A percentile compares a stretch with the other conserved stretches of the same genome.
phyloP scores from a whole-genome alignment of 1,284 basidiomycete genomes.

The Trametes sp. region DNA sequence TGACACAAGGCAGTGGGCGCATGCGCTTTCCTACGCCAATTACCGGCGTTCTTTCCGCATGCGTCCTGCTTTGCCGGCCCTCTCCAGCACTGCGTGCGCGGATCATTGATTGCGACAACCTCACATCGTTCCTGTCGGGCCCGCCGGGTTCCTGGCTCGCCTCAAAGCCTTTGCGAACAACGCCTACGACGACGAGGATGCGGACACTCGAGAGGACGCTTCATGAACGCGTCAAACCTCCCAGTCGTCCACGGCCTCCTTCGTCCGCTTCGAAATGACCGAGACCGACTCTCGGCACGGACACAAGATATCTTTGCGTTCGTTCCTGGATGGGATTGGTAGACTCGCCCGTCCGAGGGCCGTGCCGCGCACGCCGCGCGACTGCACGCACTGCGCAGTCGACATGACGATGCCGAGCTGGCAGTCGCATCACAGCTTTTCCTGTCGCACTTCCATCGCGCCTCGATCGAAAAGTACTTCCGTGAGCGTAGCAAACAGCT shows the following conservation, averaged over 20 bases:
- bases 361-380: neutral
- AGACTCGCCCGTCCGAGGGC: neutral
- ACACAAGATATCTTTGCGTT: neutral
- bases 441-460: neutral
- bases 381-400: constrained; percentile 4
- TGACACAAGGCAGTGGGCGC: neutral
- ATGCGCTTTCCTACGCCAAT: neutral
- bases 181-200: neutral
- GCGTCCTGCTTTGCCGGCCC: neutral
- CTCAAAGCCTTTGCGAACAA: neutral
- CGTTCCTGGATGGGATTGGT: neutral
- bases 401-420: constrained; percentile 17
- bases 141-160: neutral
- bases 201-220: no score
- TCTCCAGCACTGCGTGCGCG: neutral
- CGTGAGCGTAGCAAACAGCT: neutral
- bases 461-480: neutral
- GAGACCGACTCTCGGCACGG: neutral
- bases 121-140: neutral
- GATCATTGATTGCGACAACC: constrained; percentile 1
- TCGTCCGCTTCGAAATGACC: neutral
- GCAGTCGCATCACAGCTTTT: neutral
- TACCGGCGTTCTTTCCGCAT: neutral
- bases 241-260: neutral
- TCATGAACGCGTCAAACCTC: no score